Evolutionary conservation across 768 basidiomycete genomes (phyloP).

Genomic region (Leccinum incarnatum): DNA sequence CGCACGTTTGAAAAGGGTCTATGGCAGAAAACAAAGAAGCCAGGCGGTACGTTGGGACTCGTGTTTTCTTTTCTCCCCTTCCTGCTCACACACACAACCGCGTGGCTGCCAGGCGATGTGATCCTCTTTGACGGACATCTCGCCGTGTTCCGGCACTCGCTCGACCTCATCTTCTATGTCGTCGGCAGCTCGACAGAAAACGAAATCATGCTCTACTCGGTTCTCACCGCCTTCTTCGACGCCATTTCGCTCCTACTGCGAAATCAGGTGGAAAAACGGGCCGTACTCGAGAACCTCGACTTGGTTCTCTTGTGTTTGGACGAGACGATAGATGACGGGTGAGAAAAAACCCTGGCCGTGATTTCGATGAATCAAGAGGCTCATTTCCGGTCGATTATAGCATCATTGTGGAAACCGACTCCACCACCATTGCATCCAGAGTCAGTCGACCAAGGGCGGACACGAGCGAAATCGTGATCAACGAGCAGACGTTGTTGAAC

Average conservation of each 20-base stretch:
- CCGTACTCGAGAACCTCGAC: constrained; percentile 92
- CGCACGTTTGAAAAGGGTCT: constrained; percentile 93
- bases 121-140: constrained; percentile 87
- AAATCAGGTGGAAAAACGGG: constrained; percentile 93
- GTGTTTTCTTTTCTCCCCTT: background rate
- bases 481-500: constrained; percentile 94
- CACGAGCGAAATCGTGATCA: constrained; percentile 95
- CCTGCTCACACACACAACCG: background rate
- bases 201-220: constrained; percentile 92
- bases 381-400: constrained; percentile 40
- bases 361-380: background rate
- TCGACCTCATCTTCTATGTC: constrained; percentile 94
- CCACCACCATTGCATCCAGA: constrained; percentile 91
- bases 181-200: constrained; percentile 86
- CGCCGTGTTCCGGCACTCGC: constrained; percentile 91
- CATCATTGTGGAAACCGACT: constrained; percentile 95
- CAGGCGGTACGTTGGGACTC: constrained; percentile 61
- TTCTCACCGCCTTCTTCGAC: constrained; percentile 81
- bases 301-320: constrained; percentile 89
- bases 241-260: constrained; percentile 82
- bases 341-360: constrained; percentile 23
- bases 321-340: constrained; percentile 99
- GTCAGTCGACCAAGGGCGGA: constrained; percentile 92
- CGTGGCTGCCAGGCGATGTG: constrained; percentile 69
- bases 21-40: constrained; percentile 93